phyloP scores from a whole-genome alignment of 2,329 filamentous ascomycete species.

The Plectosphaerella plurivora region DNA sequence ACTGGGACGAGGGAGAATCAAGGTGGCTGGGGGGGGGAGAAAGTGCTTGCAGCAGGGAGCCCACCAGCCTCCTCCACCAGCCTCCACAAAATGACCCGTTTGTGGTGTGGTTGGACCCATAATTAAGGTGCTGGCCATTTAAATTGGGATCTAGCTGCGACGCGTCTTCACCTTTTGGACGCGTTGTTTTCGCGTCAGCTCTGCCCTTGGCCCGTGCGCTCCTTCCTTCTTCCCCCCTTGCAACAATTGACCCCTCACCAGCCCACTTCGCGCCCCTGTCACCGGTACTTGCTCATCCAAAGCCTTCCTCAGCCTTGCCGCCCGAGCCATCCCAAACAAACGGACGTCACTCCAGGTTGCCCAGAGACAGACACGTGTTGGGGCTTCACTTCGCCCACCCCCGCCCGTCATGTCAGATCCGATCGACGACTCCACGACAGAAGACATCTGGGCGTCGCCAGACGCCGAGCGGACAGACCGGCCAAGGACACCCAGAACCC shows the following conservation, averaged over 20 bases:
- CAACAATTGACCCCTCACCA: slow-evolving; percentile 1
- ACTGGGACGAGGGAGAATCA: background rate
- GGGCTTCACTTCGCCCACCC: background rate
- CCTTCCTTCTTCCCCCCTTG: background rate
- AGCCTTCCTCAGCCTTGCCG: background rate
- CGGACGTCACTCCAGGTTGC: background rate
- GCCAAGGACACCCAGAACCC: slow-evolving; percentile 43
- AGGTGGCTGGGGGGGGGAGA: too few relatives aligned
- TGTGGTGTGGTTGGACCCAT: slow-evolving; percentile 2
- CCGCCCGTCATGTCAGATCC: slow-evolving; percentile 36
- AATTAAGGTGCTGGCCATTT: slow-evolving; percentile 1
- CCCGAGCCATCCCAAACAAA: slow-evolving; percentile 8
- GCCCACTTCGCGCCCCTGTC: background rate
- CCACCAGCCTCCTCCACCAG: slow-evolving; percentile 8
- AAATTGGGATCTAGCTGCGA: background rate
- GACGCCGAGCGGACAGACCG: slow-evolving; percentile 24
- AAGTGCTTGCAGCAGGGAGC: background rate
- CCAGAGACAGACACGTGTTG: background rate
- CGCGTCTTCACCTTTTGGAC: slow-evolving; percentile 1
- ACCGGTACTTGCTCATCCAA: background rate
- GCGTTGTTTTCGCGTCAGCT: slow-evolving; percentile 11
- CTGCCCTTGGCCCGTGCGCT: background rate
- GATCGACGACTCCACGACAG: slow-evolving; percentile 41
- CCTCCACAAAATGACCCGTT: too few relatives aligned
- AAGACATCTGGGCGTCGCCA: slow-evolving; percentile 43